phyloP scores from a whole-genome alignment of 306 rosid genomes.

The Gynostemma pentaphyllum region DNA sequence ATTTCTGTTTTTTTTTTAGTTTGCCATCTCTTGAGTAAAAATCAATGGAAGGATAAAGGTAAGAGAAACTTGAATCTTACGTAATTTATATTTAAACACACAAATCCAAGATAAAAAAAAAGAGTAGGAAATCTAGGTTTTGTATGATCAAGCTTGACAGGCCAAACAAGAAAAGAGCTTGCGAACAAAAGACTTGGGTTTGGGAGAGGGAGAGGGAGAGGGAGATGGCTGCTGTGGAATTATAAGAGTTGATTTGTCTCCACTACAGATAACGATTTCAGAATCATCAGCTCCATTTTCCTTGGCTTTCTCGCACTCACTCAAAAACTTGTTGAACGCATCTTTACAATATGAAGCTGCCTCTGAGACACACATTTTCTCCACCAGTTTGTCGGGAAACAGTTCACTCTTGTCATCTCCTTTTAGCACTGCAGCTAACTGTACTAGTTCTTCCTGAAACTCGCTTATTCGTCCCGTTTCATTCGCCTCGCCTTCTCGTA shows the following conservation, averaged over 20 bases:
- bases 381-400: conserved; percentile 39
- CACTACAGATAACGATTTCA: conserved; percentile 32
- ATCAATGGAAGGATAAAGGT: no score
- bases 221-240: conserved; percentile 8
- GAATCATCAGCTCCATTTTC: conserved; percentile 38
- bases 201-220: background rate
- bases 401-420: conserved; percentile 39
- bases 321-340: conserved; percentile 31
- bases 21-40: no score
- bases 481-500: conserved; percentile 28
- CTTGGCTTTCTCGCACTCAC: conserved; percentile 47
- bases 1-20: no score
- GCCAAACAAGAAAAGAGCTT: conserved; percentile 40
- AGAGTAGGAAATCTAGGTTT: no score
- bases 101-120: no score
- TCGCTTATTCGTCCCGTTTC: conserved; percentile 32
- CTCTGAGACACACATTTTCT: conserved; percentile 33
- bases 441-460: conserved; percentile 54
- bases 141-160: conserved; percentile 23
- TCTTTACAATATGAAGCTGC: conserved; percentile 34
- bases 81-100: no score
- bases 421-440: conserved; percentile 49
- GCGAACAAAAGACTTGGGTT: conserved; percentile 18
- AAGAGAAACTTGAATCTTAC: no score
- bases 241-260: no score